Conservation (phyloP, 73 alveolate species). For the Tetrahymena borealis region DNA sequence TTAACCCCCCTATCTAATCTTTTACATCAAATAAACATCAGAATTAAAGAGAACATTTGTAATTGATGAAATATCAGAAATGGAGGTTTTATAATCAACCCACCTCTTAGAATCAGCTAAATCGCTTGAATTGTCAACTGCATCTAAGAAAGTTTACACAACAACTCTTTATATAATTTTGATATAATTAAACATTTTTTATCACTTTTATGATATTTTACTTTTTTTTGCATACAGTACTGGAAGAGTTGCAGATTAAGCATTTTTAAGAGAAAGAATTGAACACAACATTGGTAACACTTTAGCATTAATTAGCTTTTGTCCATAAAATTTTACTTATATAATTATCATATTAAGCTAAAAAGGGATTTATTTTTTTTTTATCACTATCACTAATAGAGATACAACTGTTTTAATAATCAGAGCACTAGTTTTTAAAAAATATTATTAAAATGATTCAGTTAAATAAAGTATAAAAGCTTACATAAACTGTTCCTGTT, state of each 20-base stretch:
- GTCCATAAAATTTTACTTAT: neutral
- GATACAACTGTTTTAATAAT: neutral
- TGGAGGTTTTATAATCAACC: no score
- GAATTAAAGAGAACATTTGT: neutral
- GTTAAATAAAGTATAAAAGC: neutral
- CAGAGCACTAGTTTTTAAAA: neutral
- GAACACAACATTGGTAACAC: neutral
- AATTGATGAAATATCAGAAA: no score
- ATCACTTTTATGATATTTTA: neutral
- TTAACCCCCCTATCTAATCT: neutral
- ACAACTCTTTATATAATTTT: neutral
- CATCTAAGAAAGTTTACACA: neutral
- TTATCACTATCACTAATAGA: neutral
- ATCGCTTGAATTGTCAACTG: neutral
- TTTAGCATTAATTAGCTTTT: neutral
- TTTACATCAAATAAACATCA: neutral
- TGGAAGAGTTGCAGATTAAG: neutral
- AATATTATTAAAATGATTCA: neutral
- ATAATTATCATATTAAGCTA: neutral
- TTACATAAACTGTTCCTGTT: neutral
- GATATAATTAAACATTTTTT: neutral
- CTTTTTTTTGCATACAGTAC: neutral
- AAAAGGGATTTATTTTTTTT: neutral
- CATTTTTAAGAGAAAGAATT: neutral
- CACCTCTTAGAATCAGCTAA: neutral